Percentiles rank a stretch among this genome's conserved stretches.
These are phyloP conservation scores for Fusarium euwallaceae DNA, from an alignment of 2,329 filamentous ascomycete species.

Conservation along the genomic window DNA sequence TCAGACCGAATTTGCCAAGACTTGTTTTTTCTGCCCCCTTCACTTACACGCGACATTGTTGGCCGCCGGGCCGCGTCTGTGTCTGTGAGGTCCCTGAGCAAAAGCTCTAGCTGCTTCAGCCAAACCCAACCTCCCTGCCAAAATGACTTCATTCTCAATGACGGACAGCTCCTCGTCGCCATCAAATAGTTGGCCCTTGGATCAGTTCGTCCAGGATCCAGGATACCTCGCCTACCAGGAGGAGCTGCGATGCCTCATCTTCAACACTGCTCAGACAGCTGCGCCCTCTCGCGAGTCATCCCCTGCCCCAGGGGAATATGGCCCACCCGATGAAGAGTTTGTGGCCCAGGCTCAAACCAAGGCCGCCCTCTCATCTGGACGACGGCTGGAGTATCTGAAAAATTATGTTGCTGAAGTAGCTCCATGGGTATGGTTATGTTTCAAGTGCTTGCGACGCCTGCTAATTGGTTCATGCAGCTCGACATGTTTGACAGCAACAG, in stretches of 20 bases:
- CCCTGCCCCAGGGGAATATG: constrained; percentile 45
- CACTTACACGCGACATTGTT: constrained; percentile 11
- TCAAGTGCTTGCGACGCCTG: neutral
- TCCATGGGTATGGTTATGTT: constrained; percentile 57
- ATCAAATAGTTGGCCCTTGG: constrained; percentile 49
- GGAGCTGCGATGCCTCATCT: constrained; percentile 60
- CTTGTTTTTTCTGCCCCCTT: neutral
- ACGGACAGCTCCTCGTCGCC: constrained; percentile 45
- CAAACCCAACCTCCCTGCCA: neutral
- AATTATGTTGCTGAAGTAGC: constrained; percentile 68
- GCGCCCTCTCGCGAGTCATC: constrained; percentile 57
- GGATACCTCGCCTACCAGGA: constrained; percentile 61
- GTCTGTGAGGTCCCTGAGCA: neutral
- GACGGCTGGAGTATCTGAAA: constrained; percentile 57
- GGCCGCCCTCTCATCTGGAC: constrained; percentile 48
- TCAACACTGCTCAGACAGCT: constrained; percentile 59
- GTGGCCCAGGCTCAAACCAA: constrained; percentile 42
- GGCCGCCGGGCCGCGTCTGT: neutral
- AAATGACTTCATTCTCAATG: constrained; percentile 28
- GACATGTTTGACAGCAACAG: constrained; percentile 70
- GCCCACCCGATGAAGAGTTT: constrained; percentile 34
- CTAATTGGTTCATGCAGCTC: constrained; percentile 52
- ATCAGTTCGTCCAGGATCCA: constrained; percentile 55
- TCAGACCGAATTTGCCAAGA: neutral
- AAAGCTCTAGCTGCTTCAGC: neutral